A percentile compares a stretch with the other conserved stretches of the same genome.
These are phyloP conservation scores for Cordyceps cicadae DNA, from an alignment of 2,329 filamentous ascomycete species.

Conservation along the genomic window DNA sequence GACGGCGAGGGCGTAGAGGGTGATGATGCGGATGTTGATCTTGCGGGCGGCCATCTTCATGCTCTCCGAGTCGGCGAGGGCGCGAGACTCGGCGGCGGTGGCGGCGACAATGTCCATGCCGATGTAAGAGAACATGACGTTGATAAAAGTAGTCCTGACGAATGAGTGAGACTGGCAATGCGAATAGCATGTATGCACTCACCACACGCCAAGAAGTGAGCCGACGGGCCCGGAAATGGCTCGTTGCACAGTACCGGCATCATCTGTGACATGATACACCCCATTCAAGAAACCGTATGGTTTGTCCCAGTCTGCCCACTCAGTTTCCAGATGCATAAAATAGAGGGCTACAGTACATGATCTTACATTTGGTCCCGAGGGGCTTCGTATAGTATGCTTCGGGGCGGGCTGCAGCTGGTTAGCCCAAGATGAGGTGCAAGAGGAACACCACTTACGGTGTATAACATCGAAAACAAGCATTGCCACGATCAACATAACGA, in stretches of 20 bases:
- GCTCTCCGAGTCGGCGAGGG: constrained; percentile 27
- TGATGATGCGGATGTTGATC: constrained; percentile 29
- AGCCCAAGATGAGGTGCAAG: neutral
- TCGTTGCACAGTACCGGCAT: constrained; percentile 12
- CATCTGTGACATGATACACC: constrained; percentile 24
- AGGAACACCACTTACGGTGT: constrained; percentile 21
- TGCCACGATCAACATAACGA: constrained; percentile 27
- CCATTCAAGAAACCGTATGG: constrained; percentile 32
- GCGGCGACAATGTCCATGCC: constrained; percentile 32
- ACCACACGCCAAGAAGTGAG: constrained; percentile 31
- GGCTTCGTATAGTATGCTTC: constrained; percentile 29
- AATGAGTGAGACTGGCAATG: neutral
- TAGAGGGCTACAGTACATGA: constrained; percentile 4
- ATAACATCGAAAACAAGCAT: constrained; percentile 30
- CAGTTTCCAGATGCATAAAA: neutral
- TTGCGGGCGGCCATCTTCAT: constrained; percentile 34
- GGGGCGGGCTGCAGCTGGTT: constrained; percentile 20
- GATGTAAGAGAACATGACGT: constrained; percentile 29
- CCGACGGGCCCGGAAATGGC: constrained; percentile 25
- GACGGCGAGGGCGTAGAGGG: constrained; percentile 20
- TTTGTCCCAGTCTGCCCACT: neutral
- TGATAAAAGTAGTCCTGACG: constrained; percentile 28
- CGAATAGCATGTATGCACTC: constrained; percentile 8
- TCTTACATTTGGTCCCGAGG: constrained; percentile 27
- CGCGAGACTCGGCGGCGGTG: constrained; percentile 28